These are phyloP conservation scores for Aureobasidium sp. DNA, from an alignment of 2,329 filamentous ascomycete genomes.

Conservation along the genomic window DNA sequence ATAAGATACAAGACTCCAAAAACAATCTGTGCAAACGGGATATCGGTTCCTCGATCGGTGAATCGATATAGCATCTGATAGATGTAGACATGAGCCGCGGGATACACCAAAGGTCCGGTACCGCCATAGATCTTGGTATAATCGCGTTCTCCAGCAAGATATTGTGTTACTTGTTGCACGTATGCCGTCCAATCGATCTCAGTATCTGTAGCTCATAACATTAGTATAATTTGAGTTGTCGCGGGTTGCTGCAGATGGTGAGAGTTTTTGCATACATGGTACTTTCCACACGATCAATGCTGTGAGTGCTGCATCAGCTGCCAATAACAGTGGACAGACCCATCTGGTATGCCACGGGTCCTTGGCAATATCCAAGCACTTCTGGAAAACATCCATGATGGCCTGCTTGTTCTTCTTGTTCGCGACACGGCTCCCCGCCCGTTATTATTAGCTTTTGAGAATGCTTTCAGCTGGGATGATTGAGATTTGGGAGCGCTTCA, in stretches of 20 bases:
- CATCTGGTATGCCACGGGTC: conserved; percentile 65
- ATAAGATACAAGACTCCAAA: conserved; percentile 85
- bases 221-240: conserved; percentile 8
- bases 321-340: conserved; percentile 72
- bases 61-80: conserved; percentile 83
- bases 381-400: conserved; percentile 42
- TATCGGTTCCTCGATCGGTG: conserved; percentile 80
- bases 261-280: conserved; percentile 65
- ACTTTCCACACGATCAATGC: conserved; percentile 81
- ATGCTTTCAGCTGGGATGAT: not conserved
- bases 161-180: conserved; percentile 91
- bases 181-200: conserved; percentile 99
- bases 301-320: conserved; percentile 78
- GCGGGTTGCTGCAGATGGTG: not conserved
- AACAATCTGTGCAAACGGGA: conserved; percentile 82
- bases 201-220: conserved; percentile 70
- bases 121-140: conserved; percentile 88
- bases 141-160: conserved; percentile 85
- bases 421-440: conserved; percentile 4
- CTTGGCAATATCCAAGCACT: conserved; percentile 47
- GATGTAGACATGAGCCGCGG: conserved; percentile 92
- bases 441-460: not conserved
- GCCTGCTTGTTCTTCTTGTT: too few relatives aligned
- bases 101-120: conserved; percentile 96
- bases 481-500: not conserved